Base-by-base conservation (phyloP, 2,329 filamentous ascomycete species). In the Epichloe scottii region DNA sequence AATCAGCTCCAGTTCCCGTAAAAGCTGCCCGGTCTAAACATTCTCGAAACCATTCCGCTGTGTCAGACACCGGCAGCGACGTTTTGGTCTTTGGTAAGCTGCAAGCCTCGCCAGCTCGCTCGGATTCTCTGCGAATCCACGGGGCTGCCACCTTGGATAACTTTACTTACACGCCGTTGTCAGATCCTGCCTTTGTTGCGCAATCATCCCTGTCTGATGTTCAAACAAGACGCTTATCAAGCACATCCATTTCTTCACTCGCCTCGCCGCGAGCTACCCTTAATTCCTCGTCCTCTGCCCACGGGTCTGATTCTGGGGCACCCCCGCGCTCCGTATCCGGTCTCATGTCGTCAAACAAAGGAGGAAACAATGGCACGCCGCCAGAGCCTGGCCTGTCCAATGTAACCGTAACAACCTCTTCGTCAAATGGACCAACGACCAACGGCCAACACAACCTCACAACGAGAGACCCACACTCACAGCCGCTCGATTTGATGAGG, bases 181-280 rank as follows among this genome's bases (percentile, higher is more conserved):
- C 76, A 46, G 79, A 83, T 51, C 62, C 73, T 40, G 67, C 75
- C 46, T 62, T 72, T 55, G 67, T 66, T 46, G 60, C 70, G 40
- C 69, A 70, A 49, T 69, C 71, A 19, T 77, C 77, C 12, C 65
- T 72, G 53, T 75, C 75, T 15, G 75, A 78, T 19, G 60, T 65
- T 21, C 71, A 83, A 39, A 72, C 72, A 43, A 85, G 87, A 60
- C 80, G 86, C 48, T 73, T 85, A 62, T 89, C 85, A 23, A 77
- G 84, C 53, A 87, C 84, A 7, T 90, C 86, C 1, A 70, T 87
- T 48, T 85, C 85, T 61, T 88, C 85, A 34, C 68, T 85, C 23
- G 78, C 79, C 43, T 85, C 83, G 5, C 78, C 73, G 49, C 76
- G 76, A 44, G 75, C 73, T 34, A 69, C 73, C 30, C 53, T 63